phyloP scores from a whole-genome alignment of 2,329 filamentous ascomycete genomes.

The Orbilia brochopaga region DNA sequence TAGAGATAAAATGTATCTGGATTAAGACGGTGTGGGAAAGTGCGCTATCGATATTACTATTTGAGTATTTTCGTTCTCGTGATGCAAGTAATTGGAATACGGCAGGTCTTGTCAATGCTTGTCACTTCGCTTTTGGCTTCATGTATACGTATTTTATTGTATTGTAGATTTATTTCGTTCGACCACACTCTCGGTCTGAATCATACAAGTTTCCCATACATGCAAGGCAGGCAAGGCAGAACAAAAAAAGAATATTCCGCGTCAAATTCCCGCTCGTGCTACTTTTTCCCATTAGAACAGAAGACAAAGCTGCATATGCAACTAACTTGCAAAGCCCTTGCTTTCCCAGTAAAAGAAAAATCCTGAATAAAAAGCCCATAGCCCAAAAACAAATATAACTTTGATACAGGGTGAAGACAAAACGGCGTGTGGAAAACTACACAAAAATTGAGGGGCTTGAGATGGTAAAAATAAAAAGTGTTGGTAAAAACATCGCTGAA shows the following conservation, averaged over 20 bases:
- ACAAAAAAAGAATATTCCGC: too few relatives aligned
- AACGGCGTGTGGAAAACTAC: constrained; percentile 31
- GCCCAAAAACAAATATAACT: not conserved
- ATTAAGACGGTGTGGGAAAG: too few relatives aligned
- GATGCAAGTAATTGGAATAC: too few relatives aligned
- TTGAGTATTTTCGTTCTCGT: too few relatives aligned
- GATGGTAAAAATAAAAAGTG: constrained; percentile 14
- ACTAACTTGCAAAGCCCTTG: constrained; percentile 10
- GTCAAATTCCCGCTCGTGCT: not conserved
- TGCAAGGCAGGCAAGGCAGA: not conserved
- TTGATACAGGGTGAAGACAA: constrained; percentile 9
- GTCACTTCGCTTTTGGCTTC: too few relatives aligned
- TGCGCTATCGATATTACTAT: too few relatives aligned
- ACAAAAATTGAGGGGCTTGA: constrained; percentile 20
- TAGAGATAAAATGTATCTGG: too few relatives aligned
- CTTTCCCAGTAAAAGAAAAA: constrained; percentile 19
- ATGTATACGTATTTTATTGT: not conserved
- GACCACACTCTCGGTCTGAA: not conserved
- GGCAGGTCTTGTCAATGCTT: too few relatives aligned
- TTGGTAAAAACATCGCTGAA: constrained; percentile 36
- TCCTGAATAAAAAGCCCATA: constrained; percentile 12
- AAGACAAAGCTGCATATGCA: constrained; percentile 14
- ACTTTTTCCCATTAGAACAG: not conserved
- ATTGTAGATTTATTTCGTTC: not conserved
- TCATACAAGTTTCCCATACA: not conserved